Evolutionary conservation across 2,329 filamentous ascomycete species (phyloP), one percentile per base, ranked within the genome.

Genomic region (Fusarium pseudocircinatum): DNA sequence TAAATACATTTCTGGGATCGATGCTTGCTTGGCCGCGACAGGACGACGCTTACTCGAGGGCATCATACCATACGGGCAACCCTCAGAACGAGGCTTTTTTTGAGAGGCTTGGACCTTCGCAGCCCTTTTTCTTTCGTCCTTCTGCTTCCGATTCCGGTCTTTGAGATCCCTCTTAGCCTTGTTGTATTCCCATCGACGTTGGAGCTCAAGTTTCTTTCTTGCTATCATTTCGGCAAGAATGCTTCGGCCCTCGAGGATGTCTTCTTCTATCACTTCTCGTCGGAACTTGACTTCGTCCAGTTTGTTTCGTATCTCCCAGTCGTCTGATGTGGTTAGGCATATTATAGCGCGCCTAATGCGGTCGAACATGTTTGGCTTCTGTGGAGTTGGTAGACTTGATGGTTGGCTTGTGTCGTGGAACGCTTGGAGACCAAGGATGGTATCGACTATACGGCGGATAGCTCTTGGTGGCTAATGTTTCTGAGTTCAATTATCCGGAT

Each of bases 401-500:
- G 12, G 12, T 6, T 18, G 42, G 37, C 37, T 20, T 39, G 18
- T 11, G 37, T 13, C 37, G 18, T 20, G 36, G 11, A 11, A 14
- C 9, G 9, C 20, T 7, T 4, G 10, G 26, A 22, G 44, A 22
- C 15, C 6, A 4, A 7, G 9, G 26, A 15, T 28, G 7, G 4
- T 47, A 11, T 30, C 10, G 20, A 14, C 28, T 5, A 0, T 12
- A n/a, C 20, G 14, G 10, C 26, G 7, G 20, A 8, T 12, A 16
- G 20, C 1, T 15, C 14, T 47, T 6, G 44, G 6, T 20, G 4
- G 24, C 16, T 44, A 7, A 6, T 12, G 3, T 26, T 26, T 12
- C 24, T 18, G 7, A 0, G 10, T 4, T 24, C 15, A 15, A 28
- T 3, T 2, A 11, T 15, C 10, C 1, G 22, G 26, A 30, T n/a